Evolutionary conservation across 306 rosid genomes (phyloP), one percentile per base, ranked within the genome.

Genomic region (Clitoria ternatea): DNA sequence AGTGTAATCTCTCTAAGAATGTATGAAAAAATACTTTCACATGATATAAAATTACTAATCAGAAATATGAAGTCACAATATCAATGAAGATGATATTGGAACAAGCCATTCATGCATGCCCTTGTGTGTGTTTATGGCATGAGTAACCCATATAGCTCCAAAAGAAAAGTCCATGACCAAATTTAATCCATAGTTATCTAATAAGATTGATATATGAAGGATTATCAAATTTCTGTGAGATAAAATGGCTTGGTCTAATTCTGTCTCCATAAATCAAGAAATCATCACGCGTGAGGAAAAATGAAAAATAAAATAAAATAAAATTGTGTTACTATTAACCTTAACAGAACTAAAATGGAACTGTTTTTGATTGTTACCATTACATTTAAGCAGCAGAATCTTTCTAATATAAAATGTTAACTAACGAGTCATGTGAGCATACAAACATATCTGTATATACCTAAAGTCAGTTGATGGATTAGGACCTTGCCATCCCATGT

Each of bases 401-500:
- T 39, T 64, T 26, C 66, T 13, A 35, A 47, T 4, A 50, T 45
- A 24, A 17, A 60, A 35, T 33, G 37, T 33, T 33, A 49, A 26
- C 19, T 9, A 47, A 55, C 47, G 17, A 66, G 49, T 49, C 19
- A 3, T 11, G 42, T 15, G 19, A 45, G 22, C 30, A 19, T 54
- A 30, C 35, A 17, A 64, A 35, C 19, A 64, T 22, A 66, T 20
- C 23, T 35, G 54, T 69, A 29, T 29, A 29, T 82, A 94, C 97
- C 99, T 84, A 69, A 94, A 94, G 72, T 94, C 99, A n/a, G 99
- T 94, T 12, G 99, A 89, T 40, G 97, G 97, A 74, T 94, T 94
- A 70, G 91, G 67, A 73, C 99, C 99, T 84, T 94, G 99, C 99
- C 99, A 94, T 23, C 99, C 99, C 99, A 94, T 86, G 43, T 91